Evolutionary conservation across 2,329 filamentous ascomycete genomes (phyloP).

Genomic region (Exophiala calicioides): DNA sequence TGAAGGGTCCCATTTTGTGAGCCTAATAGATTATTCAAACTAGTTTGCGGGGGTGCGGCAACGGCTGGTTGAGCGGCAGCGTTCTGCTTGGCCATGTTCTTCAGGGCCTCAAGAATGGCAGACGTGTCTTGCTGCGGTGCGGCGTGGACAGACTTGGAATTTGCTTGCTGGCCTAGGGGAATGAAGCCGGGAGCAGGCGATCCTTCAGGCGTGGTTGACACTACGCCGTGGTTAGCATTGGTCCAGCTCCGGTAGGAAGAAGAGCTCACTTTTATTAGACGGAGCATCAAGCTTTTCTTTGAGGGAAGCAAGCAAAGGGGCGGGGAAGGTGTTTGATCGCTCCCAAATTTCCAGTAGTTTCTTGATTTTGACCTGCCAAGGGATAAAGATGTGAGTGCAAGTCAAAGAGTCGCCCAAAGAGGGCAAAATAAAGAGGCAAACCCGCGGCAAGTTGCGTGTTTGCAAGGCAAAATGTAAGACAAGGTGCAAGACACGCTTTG

Average conservation of each 20-base stretch:
- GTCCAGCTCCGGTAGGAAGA: background rate
- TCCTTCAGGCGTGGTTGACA: conserved; percentile 64
- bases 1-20: conserved; percentile 47
- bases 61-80: conserved; percentile 51
- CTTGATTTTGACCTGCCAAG: conserved; percentile 84
- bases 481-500: too few species aligned
- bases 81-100: conserved; percentile 78
- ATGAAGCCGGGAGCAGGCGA: conserved; percentile 50
- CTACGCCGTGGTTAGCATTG: conserved; percentile 16
- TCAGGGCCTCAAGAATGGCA: conserved; percentile 74
- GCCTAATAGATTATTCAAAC: conserved; percentile 53
- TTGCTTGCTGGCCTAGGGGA: conserved; percentile 38
- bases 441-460: background rate
- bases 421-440: conserved; percentile 6
- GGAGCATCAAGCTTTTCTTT: conserved; percentile 73
- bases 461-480: too few species aligned
- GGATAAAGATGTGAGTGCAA: conserved; percentile 52
- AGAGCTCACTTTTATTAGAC: conserved; percentile 61
- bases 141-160: conserved; percentile 27
- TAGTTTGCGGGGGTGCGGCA: conserved; percentile 39
- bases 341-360: conserved; percentile 99
- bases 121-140: conserved; percentile 56
- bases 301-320: conserved; percentile 75
- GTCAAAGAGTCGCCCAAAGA: conserved; percentile 4
- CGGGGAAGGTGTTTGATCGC: conserved; percentile 86